Percentiles rank a stretch among this genome's conserved stretches.
Evolutionary conservation across 192 early-diverging fungal genomes (phyloP).

Genomic region (Backusella mclennaniae): DNA sequence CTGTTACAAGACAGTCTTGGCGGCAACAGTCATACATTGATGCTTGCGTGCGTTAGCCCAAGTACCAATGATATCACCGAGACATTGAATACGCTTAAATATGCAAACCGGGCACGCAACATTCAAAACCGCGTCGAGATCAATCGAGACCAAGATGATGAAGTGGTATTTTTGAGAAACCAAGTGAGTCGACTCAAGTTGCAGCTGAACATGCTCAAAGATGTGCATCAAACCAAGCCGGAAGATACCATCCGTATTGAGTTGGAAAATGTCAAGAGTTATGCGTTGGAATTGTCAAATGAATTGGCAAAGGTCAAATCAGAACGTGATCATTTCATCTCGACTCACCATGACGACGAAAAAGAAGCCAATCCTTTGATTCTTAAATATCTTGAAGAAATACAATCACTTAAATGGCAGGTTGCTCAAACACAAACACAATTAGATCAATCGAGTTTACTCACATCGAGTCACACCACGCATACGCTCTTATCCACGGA

Average conservation of each 20-base stretch:
- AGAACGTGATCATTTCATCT: background rate
- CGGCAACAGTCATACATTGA: slow-evolving; percentile 89
- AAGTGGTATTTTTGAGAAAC: background rate
- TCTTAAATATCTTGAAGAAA: background rate
- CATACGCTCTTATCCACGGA: background rate
- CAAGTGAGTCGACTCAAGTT: background rate
- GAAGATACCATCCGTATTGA: background rate
- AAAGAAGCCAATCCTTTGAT: background rate
- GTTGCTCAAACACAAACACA: background rate
- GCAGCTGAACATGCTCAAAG: background rate
- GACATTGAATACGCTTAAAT: slow-evolving; percentile 92
- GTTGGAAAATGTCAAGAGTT: background rate
- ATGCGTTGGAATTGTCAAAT: background rate
- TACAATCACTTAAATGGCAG: background rate
- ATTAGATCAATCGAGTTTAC: background rate
- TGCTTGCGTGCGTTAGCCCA: slow-evolving; percentile 90
- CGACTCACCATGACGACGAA: background rate
- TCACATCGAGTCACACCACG: background rate
- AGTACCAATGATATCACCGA: slow-evolving; percentile 79
- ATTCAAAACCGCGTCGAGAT: slow-evolving; percentile 45
- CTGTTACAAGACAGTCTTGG: slow-evolving; percentile 95
- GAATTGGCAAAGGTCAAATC: background rate
- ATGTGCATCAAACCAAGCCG: background rate
- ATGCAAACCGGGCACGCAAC: slow-evolving; percentile 93
- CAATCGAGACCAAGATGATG: background rate